These are phyloP conservation scores for Colletotrichum horii DNA, from an alignment of 2,329 filamentous ascomycete genomes.

Conservation along the genomic window DNA sequence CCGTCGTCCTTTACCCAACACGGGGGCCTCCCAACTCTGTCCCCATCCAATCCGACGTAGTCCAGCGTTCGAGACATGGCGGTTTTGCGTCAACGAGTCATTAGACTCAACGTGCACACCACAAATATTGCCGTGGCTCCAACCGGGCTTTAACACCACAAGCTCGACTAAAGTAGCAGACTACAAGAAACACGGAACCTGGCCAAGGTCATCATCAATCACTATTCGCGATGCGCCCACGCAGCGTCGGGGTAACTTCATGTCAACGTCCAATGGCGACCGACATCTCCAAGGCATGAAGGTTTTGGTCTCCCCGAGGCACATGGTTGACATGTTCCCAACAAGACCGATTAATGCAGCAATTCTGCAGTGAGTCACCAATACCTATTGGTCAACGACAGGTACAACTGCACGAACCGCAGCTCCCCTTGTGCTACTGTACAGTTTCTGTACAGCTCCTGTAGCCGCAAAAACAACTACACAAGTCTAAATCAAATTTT, in stretches of 20 bases:
- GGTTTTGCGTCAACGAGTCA: slow-evolving; percentile 9
- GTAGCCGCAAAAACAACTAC: no score
- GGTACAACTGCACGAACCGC: not conserved
- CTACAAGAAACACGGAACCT: not conserved
- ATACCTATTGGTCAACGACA: not conserved
- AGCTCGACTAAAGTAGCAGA: not conserved
- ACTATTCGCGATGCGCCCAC: not conserved
- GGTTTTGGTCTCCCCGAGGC: not conserved
- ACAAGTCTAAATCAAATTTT: no score
- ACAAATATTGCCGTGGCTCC: not conserved
- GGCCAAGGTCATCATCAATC: not conserved
- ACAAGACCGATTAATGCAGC: not conserved
- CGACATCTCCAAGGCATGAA: not conserved
- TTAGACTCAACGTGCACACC: not conserved
- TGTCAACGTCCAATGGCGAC: not conserved
- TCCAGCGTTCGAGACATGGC: slow-evolving; percentile 3
- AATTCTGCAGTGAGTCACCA: not conserved
- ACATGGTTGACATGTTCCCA: not conserved
- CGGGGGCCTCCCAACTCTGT: not conserved
- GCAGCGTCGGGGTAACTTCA: not conserved
- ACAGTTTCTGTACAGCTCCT: not conserved
- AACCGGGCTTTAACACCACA: not conserved
- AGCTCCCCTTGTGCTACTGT: not conserved
- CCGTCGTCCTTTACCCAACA: not conserved
- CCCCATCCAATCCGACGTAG: not conserved